Evolutionary conservation across 1,284 basidiomycete genomes (phyloP).

Genomic region (Boletus albobrunnescens): DNA sequence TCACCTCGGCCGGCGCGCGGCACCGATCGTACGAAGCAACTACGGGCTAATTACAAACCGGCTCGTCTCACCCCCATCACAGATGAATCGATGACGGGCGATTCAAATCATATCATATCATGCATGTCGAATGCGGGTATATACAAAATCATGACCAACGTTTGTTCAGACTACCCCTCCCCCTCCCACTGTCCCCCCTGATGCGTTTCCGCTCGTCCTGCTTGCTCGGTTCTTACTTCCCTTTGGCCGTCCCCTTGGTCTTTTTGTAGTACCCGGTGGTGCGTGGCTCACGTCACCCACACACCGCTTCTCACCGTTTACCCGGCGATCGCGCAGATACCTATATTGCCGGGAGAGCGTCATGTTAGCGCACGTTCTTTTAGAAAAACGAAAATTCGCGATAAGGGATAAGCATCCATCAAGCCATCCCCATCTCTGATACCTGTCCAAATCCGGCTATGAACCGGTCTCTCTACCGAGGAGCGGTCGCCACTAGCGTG

Average conservation of each 20-base stretch:
- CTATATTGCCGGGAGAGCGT: conserved; percentile 19
- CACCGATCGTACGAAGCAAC: neutral
- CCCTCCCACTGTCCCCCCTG: conserved; percentile 9
- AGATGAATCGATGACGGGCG: too few species aligned
- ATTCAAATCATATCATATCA: too few species aligned
- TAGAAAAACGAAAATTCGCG: conserved; percentile 3
- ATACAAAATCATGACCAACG: neutral
- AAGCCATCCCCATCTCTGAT: neutral
- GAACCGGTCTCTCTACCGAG: conserved; percentile 3
- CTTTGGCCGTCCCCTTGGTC: conserved; percentile 51
- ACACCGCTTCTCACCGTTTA: conserved; percentile 34
- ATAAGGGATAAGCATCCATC: conserved; percentile 2
- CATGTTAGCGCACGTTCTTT: conserved; percentile 22
- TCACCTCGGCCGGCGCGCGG: neutral
- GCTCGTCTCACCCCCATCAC: conserved; percentile 11
- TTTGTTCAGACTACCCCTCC: conserved; percentile 8
- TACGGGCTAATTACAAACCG: conserved; percentile 8
- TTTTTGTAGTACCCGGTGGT: conserved; percentile 33
- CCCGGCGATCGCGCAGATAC: conserved; percentile 37
- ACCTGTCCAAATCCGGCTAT: conserved; percentile 3
- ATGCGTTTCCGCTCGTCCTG: conserved; percentile 16
- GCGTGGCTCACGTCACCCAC: conserved; percentile 25
- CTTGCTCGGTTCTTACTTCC: conserved; percentile 31
- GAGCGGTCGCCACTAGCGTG: conserved; percentile 5
- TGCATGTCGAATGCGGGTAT: conserved; percentile 8